Base-by-base conservation (phyloP, 2,329 filamentous ascomycete genomes). In the Sporothrix brasiliensis region DNA sequence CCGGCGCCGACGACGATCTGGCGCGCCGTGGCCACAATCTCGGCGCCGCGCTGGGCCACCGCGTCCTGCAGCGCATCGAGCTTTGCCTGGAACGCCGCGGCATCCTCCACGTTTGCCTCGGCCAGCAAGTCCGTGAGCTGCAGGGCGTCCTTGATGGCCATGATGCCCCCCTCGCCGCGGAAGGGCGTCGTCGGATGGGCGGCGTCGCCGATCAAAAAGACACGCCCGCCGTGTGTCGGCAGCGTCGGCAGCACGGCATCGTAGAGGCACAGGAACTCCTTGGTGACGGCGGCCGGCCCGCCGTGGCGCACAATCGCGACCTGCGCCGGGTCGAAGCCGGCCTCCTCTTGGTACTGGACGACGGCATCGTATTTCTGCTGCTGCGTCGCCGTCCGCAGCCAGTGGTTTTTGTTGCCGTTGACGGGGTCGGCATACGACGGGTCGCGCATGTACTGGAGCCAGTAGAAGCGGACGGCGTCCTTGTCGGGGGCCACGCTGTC, bases 161-260 rank as follows among this genome's bases (percentile, higher is more conserved):
- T 79, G 54, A 84, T 81, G n/a, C 80, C 81, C 0, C 81, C 83
- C 75, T 85, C 82, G 7, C 83, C 83, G 11, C 83, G 80, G 71
- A 80, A 82, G 77, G n/a, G 76, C 16, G 81, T 83, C 79, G 83
- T 83, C 0, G 81, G 79, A 75, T 84, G 83, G 0, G 82, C 83
- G 0, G 83, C 80, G 74, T 85, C 83, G 0, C 83, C 83, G 14
- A 83, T 76, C 1, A 84, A 68, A 1, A 80, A 75, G 2, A 80
- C 79, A 14, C 79, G 77, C 4, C 79, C 21, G 52, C 52, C 52
- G 16, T 58, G 21, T 0, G 44, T 60, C 24, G 81, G 79, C 76
- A 78, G 80, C 69, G 81, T 78, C 30, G 19, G 63, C 39, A 80
- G 78, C 2, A 81, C 71, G 21, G 74, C 75, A 53, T 74, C 74